phyloP scores from a whole-genome alignment of 257 asterid species.

The Solanum lycopersicoides region DNA sequence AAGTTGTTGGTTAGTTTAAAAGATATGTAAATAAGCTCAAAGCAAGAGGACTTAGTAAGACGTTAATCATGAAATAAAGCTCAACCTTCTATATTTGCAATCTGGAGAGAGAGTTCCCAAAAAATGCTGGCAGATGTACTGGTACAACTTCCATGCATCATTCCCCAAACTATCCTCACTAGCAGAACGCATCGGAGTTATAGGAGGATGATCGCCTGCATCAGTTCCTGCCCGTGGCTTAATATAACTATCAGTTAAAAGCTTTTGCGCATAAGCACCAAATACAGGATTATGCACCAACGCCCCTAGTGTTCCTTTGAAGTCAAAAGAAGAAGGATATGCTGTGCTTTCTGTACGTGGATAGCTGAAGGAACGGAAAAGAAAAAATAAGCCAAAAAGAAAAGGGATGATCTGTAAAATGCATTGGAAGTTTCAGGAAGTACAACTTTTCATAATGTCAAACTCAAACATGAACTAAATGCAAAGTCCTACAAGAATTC shows the following conservation, averaged over 20 bases:
- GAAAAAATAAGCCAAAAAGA: background rate
- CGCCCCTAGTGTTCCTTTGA: slow-evolving; percentile 64
- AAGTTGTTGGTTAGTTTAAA: background rate
- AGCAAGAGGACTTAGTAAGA: background rate
- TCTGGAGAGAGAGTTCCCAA: slow-evolving; percentile 81
- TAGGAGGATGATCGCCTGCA: slow-evolving; percentile 94
- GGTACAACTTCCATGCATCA: slow-evolving; percentile 84
- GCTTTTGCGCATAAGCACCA: slow-evolving; percentile 58
- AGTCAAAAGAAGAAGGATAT: slow-evolving; percentile 85
- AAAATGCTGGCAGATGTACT: slow-evolving; percentile 82
- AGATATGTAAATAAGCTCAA: background rate
- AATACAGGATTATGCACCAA: slow-evolving; percentile 41
- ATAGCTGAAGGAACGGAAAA: slow-evolving; percentile 38
- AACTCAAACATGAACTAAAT: background rate
- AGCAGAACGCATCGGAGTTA: slow-evolving; percentile 85
- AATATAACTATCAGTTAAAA: slow-evolving; percentile 44
- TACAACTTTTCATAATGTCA: background rate
- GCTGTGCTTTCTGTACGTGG: slow-evolving; percentile 97
- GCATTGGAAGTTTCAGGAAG: background rate
- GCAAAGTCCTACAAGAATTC: background rate
- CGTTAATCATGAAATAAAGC: background rate
- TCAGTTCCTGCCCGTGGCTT: slow-evolving; percentile 82
- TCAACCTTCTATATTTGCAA: slow-evolving; percentile 66
- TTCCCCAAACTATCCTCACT: slow-evolving; percentile 64
- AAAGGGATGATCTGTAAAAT: background rate